Base-by-base conservation (phyloP, 1,284 basidiomycete genomes). In the Puccinia hordei region DNA sequence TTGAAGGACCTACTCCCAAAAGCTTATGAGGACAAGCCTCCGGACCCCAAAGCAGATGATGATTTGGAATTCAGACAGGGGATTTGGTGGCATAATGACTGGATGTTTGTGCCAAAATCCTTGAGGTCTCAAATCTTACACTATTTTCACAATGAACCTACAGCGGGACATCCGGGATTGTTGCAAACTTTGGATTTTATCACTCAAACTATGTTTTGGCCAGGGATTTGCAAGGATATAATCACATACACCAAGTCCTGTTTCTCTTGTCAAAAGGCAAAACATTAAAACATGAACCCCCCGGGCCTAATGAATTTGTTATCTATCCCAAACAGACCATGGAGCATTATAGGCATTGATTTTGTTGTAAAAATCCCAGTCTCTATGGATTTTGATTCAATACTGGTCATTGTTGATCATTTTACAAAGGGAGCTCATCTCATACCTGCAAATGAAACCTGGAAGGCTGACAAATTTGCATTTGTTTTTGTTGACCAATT, bases 271-370 rank as follows among this genome's bases (percentile, higher is more conserved):
- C 72, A 73, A 33, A 46, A 73, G 10, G 72, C 51, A 15, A 73
- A 73, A 24, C 22, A 35, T 9, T 33, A 13, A 12, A 13, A 17
- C 1, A 24, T 27, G 19, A 19, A 27, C 1, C 72, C 72, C 12
- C 27, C 46, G 59, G 88, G 88, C 2, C 65, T 84, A 0, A 83
- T 89, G 19, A 82, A 85, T 76, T 85, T 86, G 0, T 83, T 88
- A 22, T 87, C 4, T 13, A 82, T 59, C 57, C 82, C 83, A 0
- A 8, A 57, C 2, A 22, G 66, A 19, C 88, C 88, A 0, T 89
- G 86, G 84, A 83, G 83, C 38, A 84, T 84, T 0, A 84, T 89
- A 9, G 86, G 86, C 0, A 86, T 89, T 85, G 88, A 90, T 81
- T 85, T 87, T 73, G 88, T 89, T 44, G 84, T 85, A 8, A 84